A percentile compares a stretch with the other conserved stretches of the same genome.
These are phyloP conservation scores for Verticillium albo-atrum DNA, from an alignment of 2,329 filamentous ascomycete species.

Conservation along the genomic window DNA sequence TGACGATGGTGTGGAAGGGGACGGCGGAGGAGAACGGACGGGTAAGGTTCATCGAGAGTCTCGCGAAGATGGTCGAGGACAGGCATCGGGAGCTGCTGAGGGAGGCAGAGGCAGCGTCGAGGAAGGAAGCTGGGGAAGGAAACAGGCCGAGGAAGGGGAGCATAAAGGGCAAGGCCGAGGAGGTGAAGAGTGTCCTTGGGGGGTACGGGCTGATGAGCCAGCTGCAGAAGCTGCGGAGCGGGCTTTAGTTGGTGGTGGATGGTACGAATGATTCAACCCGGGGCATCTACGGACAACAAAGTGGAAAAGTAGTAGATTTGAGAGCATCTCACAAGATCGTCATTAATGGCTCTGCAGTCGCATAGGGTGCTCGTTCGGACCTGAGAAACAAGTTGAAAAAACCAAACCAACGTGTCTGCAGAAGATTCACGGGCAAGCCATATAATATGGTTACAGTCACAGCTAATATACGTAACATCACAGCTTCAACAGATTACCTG, in stretches of 20 bases:
- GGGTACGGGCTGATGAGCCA: conserved; percentile 60
- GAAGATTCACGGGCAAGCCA: too few relatives aligned
- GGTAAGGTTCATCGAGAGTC: conserved; percentile 71
- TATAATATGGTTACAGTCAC: too few relatives aligned
- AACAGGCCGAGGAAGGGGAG: conserved; percentile 30
- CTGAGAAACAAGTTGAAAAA: too few relatives aligned
- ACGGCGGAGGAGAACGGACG: conserved; percentile 91
- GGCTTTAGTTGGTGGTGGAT: conserved; percentile 29
- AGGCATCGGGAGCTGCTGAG: conserved; percentile 48
- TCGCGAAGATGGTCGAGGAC: conserved; percentile 83
- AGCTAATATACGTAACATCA: too few relatives aligned
- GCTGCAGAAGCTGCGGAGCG: conserved; percentile 54
- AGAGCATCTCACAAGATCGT: too few relatives aligned
- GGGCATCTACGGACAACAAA: too few relatives aligned
- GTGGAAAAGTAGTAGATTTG: too few relatives aligned
- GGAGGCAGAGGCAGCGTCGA: conserved; percentile 43
- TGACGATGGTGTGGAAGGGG: conserved; percentile 87
- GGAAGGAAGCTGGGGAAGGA: conserved; percentile 27
- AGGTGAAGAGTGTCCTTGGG: conserved; percentile 38
- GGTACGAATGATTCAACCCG: background rate
- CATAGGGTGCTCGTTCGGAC: too few relatives aligned
- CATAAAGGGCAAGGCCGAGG: conserved; percentile 24
- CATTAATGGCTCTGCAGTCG: too few relatives aligned
- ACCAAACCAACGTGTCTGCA: too few relatives aligned
- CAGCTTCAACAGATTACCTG: too few relatives aligned